Evolutionary conservation across 768 basidiomycete species (phyloP).

Genomic region (Lentinula lateritia): DNA sequence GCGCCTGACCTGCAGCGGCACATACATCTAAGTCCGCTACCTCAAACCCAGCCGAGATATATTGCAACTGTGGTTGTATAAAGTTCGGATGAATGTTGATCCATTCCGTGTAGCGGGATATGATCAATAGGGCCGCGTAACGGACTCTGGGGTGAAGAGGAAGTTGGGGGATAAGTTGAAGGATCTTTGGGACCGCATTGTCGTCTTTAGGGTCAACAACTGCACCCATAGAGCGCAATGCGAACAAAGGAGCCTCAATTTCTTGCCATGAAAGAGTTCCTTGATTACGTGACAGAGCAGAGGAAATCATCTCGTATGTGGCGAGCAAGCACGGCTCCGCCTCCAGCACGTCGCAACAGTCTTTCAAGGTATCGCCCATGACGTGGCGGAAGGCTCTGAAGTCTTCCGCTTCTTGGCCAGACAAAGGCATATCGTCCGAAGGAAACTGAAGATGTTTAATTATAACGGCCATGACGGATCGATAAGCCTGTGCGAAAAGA

Average conservation of each 20-base stretch:
- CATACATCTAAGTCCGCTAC: slow-evolving; percentile 75
- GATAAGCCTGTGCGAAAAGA: slow-evolving; percentile 81
- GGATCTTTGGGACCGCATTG: slow-evolving; percentile 88
- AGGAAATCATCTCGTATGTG: slow-evolving; percentile 75
- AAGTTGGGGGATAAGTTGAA: slow-evolving; percentile 88
- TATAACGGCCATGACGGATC: slow-evolving; percentile 76
- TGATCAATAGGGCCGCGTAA: slow-evolving; percentile 92
- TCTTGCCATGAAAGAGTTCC: slow-evolving; percentile 83
- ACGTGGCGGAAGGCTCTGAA: slow-evolving; percentile 95
- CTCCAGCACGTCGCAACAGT: slow-evolving; percentile 92
- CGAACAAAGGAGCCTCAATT: slow-evolving; percentile 95
- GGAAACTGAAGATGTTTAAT: slow-evolving; percentile 93
- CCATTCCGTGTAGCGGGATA: slow-evolving; percentile 97
- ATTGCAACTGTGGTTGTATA: slow-evolving; percentile 80
- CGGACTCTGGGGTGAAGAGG: slow-evolving; percentile 88
- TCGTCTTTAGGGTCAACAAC: slow-evolving; percentile 82
- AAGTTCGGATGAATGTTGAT: slow-evolving; percentile 85
- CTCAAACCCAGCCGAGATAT: slow-evolving; percentile 90
- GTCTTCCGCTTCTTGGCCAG: slow-evolving; percentile 84
- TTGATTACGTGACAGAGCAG: slow-evolving; percentile 58
- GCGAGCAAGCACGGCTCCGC: slow-evolving; percentile 78
- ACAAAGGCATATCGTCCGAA: slow-evolving; percentile 53
- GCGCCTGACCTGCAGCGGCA: slow-evolving; percentile 91
- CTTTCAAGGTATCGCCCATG: slow-evolving; percentile 98
- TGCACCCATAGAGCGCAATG: slow-evolving; percentile 97